Conservation (phyloP, 2,329 filamentous ascomycete genomes). For the Botrytis paeoniae region DNA sequence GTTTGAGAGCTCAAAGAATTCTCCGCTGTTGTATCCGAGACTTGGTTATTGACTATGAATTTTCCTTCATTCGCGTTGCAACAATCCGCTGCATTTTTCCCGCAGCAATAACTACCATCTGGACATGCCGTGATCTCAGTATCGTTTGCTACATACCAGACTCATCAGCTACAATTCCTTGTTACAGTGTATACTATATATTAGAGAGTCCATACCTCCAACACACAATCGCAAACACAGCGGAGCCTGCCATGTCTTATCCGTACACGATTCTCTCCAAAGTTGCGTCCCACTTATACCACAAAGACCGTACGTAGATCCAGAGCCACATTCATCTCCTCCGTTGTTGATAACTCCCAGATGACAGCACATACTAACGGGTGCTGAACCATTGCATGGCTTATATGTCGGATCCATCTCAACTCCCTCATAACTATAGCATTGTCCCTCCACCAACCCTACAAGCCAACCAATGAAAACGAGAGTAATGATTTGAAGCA, state of each 20-base stretch:
- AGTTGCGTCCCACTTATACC: conserved; percentile 15
- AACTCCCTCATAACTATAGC: conserved; percentile 9
- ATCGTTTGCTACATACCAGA: conserved; percentile 3
- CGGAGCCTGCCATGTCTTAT: conserved; percentile 18
- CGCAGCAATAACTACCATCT: conserved; percentile 19
- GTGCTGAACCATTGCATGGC: conserved; percentile 16
- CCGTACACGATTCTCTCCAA: conserved; percentile 19
- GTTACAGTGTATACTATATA: too few relatives aligned
- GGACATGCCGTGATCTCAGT: conserved; percentile 12
- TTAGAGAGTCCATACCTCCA: not conserved
- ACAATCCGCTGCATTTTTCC: conserved; percentile 6
- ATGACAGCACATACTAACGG: conserved; percentile 19
- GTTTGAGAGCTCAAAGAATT: not conserved
- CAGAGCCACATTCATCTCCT: conserved; percentile 15
- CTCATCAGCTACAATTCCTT: not conserved
- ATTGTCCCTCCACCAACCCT: not conserved
- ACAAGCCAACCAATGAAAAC: not conserved
- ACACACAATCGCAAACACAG: conserved; percentile 12
- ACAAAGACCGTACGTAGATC: conserved; percentile 18
- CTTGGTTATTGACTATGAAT: conserved; percentile 17
- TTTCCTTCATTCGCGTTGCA: conserved; percentile 8
- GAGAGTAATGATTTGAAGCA: not conserved
- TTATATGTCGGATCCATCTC: conserved; percentile 1
- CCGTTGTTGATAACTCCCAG: not conserved
- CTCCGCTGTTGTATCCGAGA: not conserved